Base-by-base conservation (phyloP, 805 yeast genomes). In the Myxozyma kluyveri region DNA sequence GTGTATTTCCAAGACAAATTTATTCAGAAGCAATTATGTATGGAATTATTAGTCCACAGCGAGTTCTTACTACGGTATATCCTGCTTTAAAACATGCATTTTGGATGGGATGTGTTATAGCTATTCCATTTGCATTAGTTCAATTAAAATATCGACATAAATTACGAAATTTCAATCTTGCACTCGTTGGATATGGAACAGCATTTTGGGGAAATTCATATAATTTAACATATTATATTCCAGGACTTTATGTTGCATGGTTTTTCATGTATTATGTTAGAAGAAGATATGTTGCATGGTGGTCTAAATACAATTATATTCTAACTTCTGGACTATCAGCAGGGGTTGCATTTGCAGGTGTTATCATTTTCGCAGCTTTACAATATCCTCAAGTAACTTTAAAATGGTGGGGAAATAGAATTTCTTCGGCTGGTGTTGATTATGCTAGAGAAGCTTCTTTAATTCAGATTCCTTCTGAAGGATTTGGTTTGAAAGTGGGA, bases 221-320 rank as follows among this genome's bases (percentile, higher is more conserved):
- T 35, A 51, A 51, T 24, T 27, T 46, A 18, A 18, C 42, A 21
- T 51, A 51, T 51, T 46, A 46, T 18, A 47, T 46, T 24, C 49
- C 49, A 10, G 56, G 56, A 1, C 22, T 47, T 14, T 47, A 52
- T 38, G 24, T 47, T 37, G 84, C 86, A 4, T 75, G 74, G 56
- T 48, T 73, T 9, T 83, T 82, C 70, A 81, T 80, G 70, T 80
- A 74, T 67, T 72, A 73, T 60, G 67, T 84, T 47, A 80, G 79
- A 54, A 72, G 78, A 44, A 71, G 73, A 53, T 81, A 79, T 69
- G 70, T 77, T 75, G 69, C 74, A 41, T 84, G 89, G 89, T 84
- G 89, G 88, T 80, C 82, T 35, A 83, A 82, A 66, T 83, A 84
- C 65, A 83, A 82, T 65, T 83, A 81, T 64, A 76, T 82, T 4